These are phyloP conservation scores for Pleomassaria siparia DNA, from an alignment of 2,329 filamentous ascomycete genomes.

Conservation along the genomic window DNA sequence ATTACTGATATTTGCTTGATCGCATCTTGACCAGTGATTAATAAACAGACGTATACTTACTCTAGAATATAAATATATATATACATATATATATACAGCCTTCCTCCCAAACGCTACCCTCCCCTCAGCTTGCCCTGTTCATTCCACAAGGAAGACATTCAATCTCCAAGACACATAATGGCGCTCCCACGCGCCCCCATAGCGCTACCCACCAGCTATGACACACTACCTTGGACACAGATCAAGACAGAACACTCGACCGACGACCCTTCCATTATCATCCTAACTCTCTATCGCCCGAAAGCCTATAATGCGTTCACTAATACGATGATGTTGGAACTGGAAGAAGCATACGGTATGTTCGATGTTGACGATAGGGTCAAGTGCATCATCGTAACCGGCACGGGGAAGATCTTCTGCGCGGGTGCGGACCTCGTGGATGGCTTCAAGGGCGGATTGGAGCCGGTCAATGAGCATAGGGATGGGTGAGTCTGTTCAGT, in stretches of 20 bases:
- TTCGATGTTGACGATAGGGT: constrained; percentile 59
- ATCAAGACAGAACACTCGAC: constrained; percentile 48
- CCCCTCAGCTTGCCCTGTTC: neutral
- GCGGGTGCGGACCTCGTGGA: constrained; percentile 59
- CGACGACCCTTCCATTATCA: constrained; percentile 56
- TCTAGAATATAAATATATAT: neutral
- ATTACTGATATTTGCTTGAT: neutral
- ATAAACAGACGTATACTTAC: neutral
- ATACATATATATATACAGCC: neutral
- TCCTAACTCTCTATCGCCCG: constrained; percentile 67
- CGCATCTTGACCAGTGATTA: neutral
- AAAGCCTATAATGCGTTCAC: constrained; percentile 71
- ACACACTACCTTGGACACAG: constrained; percentile 41
- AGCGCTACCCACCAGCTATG: constrained; percentile 43
- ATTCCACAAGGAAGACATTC: too few relatives aligned
- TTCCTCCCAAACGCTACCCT: neutral
- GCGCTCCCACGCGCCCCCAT: constrained; percentile 17
- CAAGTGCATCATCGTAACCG: constrained; percentile 58
- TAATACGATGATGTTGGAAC: constrained; percentile 61
- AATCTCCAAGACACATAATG: too few relatives aligned
- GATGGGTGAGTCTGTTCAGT: constrained; percentile 50
- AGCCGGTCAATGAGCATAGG: constrained; percentile 52
- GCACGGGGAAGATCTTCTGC: constrained; percentile 55
- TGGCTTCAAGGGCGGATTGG: constrained; percentile 50
- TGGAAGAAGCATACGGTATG: constrained; percentile 56